Evolutionary conservation across 805 yeast species (phyloP), one percentile per base, ranked within the genome.

Genomic region (Myxozyma nipponensis): DNA sequence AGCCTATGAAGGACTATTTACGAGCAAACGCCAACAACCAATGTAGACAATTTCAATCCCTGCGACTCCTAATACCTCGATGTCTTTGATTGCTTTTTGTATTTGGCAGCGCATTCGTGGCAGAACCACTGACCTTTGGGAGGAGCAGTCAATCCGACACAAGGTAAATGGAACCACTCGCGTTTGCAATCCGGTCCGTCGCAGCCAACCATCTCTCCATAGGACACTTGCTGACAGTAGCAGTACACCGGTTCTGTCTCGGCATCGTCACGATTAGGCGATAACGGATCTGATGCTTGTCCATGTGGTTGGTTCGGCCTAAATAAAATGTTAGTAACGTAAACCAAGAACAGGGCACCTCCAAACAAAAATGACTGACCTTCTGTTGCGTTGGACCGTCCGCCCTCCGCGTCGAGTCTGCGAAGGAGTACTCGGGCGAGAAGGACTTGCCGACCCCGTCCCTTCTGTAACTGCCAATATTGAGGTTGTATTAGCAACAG

Each of bases 181-280:
- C 86, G 74, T 65, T 81, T 81, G 71, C 96, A 87, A 47, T 81
- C 81, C 32, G 86, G 90, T 10, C 96, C 97, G 64, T 93, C 98
- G 70, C 98, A 93, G 1, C 95, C 98, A 53, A 93, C 97, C 98
- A 93, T 93, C 64, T 93, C 98, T 18, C 98, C 98, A 65, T 86
- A 93, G 3, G 97, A 91, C 0, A 90, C 95, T 66, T 90, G 96
- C 66, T 89, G 87, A 71, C 98, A 93, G 71, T 91, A 90, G 68
- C 98, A 93, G 66, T 91, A 91, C 1, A 89, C 79, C 0, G 95
- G 95, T 63, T 90, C 97, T 21, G 49, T 57, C 47, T 50, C 59
- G 38, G 49, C 46, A 19, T 48, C 64, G 46, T 23, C 63, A 42
- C 39, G 57, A 47, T 23, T 47, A 22, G 28, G 52, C 2, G 34